Base-by-base conservation (phyloP, 768 basidiomycete genomes). In the Chalciporus pseudorubinellus region DNA sequence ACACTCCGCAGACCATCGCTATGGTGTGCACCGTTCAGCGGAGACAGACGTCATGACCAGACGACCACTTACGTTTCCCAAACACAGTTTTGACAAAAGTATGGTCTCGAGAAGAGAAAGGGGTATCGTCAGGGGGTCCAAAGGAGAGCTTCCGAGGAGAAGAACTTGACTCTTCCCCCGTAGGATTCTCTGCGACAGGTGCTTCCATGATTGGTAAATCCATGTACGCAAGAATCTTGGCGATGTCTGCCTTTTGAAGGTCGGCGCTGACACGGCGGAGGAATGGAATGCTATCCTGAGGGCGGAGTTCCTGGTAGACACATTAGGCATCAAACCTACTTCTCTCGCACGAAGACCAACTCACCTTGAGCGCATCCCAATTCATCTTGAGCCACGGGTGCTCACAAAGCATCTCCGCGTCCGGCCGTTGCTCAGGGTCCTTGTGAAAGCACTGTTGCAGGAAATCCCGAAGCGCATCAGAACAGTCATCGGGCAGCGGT, bases 221-320 rank as follows among this genome's bases (percentile, higher is more conserved):
- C 48, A 78, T 64, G 36, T 67, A 66, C n/a, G 77, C 67, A 29
- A 78, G 62, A 53, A 82, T 79, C 45, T 81, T 81, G 45, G 79
- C 72, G 39, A 73, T 76, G 43, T 90, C 88, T 18, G 81, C 74
- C 68, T 87, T 89, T 53, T 89, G 85, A 48, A 92, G 65, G 62
- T 97, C 95, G 52, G 84, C 77, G 66, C 92, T 94, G 64, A 97
- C 87, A 4, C 95, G 87, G 26, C 93, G 86, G 12, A 97, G 76
- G 77, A 97, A 97, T 10, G 95, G 95, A 31, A 98, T 90, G 63
- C 91, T 94, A 64, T 98, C 95, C 63, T 97, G 89, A 43, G 89
- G 89, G 20, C 91, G 87, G 26, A 95, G 73, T 59, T 92, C 87
- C 85, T 88, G 53, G 22, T 16, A 51, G 26, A 46, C 44, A 53